Percentiles rank a stretch among this genome's conserved stretches.
phyloP scores from a whole-genome alignment of 805 yeast species.

The Wickerhamiella lipophila region DNA sequence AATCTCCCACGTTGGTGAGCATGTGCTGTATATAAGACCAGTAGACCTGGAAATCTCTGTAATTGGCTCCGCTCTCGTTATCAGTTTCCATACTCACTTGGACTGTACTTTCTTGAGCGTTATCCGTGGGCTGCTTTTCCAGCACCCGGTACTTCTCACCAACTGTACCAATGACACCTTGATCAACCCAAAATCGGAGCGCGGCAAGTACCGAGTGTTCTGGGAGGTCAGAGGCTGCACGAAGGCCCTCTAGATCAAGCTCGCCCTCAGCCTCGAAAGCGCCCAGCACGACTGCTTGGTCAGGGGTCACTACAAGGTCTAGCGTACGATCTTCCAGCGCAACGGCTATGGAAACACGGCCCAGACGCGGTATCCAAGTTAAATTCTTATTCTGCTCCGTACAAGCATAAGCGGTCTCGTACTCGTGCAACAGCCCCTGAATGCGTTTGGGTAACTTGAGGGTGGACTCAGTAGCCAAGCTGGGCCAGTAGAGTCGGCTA shows the following conservation, averaged over 20 bases:
- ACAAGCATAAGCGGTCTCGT: conserved; percentile 33
- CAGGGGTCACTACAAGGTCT: conserved; percentile 46
- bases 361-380: conserved; percentile 44
- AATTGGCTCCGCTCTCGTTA: background rate
- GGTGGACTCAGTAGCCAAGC: conserved; percentile 28
- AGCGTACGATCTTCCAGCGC: conserved; percentile 37
- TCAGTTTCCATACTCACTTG: background rate
- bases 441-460: conserved; percentile 41
- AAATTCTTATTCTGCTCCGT: conserved; percentile 48
- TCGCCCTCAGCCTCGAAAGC: conserved; percentile 31
- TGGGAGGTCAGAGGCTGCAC: conserved; percentile 33
- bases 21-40: conserved; percentile 45
- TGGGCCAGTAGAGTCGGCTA: conserved; percentile 76
- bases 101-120: conserved; percentile 1
- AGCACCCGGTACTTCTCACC: conserved; percentile 32
- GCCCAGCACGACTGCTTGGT: conserved; percentile 51
- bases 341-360: conserved; percentile 49
- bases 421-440: conserved; percentile 29
- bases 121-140: conserved; percentile 28
- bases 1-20: conserved; percentile 43
- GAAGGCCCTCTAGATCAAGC: conserved; percentile 29
- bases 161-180: conserved; percentile 39
- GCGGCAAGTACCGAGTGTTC: conserved; percentile 31
- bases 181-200: conserved; percentile 50
- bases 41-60: conserved; percentile 29